Conservation (phyloP, 2,329 filamentous ascomycete species). For the Helicocarpus griseus region DNA sequence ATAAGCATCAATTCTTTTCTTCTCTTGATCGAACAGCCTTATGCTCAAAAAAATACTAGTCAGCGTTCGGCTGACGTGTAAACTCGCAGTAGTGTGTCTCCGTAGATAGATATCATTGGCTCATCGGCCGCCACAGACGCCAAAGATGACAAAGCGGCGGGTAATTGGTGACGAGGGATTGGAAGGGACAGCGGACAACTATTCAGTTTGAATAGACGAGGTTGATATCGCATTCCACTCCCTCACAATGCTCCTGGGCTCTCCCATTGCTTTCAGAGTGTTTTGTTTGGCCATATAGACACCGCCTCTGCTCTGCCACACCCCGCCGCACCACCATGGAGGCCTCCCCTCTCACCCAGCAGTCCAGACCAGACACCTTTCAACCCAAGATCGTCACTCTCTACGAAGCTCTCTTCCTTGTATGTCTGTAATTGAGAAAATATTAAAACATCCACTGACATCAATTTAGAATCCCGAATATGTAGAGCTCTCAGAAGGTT, state of each 20-base stretch:
- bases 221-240: background rate
- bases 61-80: no score
- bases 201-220: background rate
- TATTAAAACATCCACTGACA: slow-evolving; percentile 5
- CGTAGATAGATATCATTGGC: slow-evolving; percentile 15
- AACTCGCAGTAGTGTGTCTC: no score
- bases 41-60: no score
- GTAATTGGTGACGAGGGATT: background rate
- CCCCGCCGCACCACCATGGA: slow-evolving; percentile 51
- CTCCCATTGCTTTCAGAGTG: no score
- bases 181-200: background rate
- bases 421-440: slow-evolving; percentile 21
- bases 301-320: background rate
- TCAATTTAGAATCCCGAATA: slow-evolving; percentile 52
- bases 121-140: background rate
- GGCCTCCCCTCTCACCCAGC: slow-evolving; percentile 84
- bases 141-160: slow-evolving; percentile 1
- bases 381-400: slow-evolving; percentile 89
- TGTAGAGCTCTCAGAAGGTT: slow-evolving; percentile 69
- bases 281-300: background rate
- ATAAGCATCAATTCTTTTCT: no score
- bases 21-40: no score
- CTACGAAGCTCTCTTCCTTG: slow-evolving; percentile 71
- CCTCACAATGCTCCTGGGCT: background rate
- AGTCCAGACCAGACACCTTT: slow-evolving; percentile 80